Percentiles rank a stretch among this genome's conserved stretches.
phyloP scores from a whole-genome alignment of 2,329 filamentous ascomycete genomes.

The Ceratocystis eucalypticola region DNA sequence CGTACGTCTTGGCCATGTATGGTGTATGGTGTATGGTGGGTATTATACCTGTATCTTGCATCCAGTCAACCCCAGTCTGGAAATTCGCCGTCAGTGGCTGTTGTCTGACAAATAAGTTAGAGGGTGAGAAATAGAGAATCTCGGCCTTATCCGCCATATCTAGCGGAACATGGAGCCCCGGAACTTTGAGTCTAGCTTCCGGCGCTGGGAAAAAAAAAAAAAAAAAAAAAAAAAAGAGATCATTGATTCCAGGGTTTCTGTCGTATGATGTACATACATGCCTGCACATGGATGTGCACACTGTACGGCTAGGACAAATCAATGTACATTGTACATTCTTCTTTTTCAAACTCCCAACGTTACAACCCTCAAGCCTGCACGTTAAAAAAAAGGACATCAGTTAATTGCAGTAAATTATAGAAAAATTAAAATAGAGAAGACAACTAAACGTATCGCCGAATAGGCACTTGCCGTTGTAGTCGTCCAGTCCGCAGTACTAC shows the following conservation, averaged over 20 bases:
- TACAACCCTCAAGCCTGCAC: neutral
- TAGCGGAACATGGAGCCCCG: neutral
- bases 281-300: neutral
- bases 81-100: neutral
- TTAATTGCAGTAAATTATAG: neutral
- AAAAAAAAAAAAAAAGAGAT: neutral
- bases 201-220: neutral
- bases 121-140: neutral
- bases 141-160: constrained; percentile 3
- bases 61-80: neutral
- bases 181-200: neutral
- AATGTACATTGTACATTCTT: neutral
- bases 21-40: too few species aligned
- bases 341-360: neutral
- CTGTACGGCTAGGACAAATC: neutral
- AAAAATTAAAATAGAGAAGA: neutral
- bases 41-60: neutral
- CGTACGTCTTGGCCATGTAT: neutral
- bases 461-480: neutral
- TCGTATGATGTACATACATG: neutral
- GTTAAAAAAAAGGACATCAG: neutral
- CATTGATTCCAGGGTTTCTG: neutral
- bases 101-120: neutral
- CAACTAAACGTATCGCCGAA: neutral
- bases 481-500: neutral